A percentile compares a stretch with the other conserved stretches of the same genome.
phyloP scores from a whole-genome alignment of 129 eudicot genomes.

The Flaveria ramosissima region DNA sequence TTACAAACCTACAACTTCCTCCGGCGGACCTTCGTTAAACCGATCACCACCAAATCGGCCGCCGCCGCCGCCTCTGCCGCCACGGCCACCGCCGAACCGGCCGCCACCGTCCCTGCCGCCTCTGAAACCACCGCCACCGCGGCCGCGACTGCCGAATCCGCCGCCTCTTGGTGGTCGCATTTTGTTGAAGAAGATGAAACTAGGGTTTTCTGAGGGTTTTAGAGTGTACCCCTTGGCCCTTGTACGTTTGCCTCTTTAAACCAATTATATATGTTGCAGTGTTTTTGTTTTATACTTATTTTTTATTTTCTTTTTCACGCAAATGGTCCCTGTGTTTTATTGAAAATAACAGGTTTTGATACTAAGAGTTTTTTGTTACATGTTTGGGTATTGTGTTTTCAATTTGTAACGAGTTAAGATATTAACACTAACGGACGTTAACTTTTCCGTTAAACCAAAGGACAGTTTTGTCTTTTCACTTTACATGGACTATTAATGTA shows the following conservation, averaged over 20 bases:
- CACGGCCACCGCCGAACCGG: constrained; percentile 42
- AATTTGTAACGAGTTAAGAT: too few species aligned
- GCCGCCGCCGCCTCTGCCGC: constrained; percentile 27
- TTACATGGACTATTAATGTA: too few species aligned
- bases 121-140: constrained; percentile 44
- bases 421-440: too few species aligned
- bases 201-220: constrained; percentile 48
- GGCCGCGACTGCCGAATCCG: constrained; percentile 39
- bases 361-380: too few species aligned
- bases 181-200: constrained; percentile 40
- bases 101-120: constrained; percentile 47
- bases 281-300: not conserved
- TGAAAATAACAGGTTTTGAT: too few species aligned
- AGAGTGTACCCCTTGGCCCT: not conserved
- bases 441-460: too few species aligned
- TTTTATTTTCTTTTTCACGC: too few species aligned
- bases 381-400: too few species aligned
- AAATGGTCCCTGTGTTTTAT: too few species aligned
- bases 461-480: too few species aligned
- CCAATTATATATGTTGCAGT: not conserved
- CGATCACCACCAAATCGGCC: constrained; percentile 51
- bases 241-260: constrained; percentile 20
- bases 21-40: constrained; percentile 63
- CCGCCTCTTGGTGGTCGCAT: constrained; percentile 75
- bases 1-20: constrained; percentile 55